Percentiles rank a stretch among this genome's conserved stretches.
Conservation (phyloP, 2,329 filamentous ascomycete species). For the Pyrenochaeta sp. region DNA sequence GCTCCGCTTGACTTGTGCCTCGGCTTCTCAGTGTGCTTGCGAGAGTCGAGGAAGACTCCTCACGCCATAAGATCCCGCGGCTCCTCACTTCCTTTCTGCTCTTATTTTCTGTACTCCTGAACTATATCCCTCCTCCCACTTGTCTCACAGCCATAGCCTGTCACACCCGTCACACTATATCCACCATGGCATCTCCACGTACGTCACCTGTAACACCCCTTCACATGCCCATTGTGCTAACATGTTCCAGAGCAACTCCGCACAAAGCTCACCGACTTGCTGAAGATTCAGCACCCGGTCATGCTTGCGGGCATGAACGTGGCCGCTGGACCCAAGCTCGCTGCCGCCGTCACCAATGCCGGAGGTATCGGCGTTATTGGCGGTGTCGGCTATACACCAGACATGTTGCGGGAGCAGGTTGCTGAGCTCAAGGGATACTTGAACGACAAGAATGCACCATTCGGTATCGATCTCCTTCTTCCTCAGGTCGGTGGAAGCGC, state of each 20-base stretch:
- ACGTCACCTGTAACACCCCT: slow-evolving; percentile 53
- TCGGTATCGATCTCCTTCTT: slow-evolving; percentile 91
- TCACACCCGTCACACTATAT: slow-evolving; percentile 4
- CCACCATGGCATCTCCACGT: slow-evolving; percentile 81
- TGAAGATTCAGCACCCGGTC: slow-evolving; percentile 97
- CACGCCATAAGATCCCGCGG: slow-evolving; percentile 26
- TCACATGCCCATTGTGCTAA: slow-evolving; percentile 36
- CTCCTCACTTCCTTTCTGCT: slow-evolving; percentile 15
- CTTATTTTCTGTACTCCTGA: slow-evolving; percentile 4
- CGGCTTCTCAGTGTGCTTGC: slow-evolving; percentile 28
- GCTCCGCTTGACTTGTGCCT: slow-evolving; percentile 28
- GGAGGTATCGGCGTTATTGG: slow-evolving; percentile 97
- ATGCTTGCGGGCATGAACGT: slow-evolving; percentile 99
- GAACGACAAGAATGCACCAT: slow-evolving; percentile 89
- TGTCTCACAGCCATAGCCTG: neutral
- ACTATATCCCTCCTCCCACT: neutral
- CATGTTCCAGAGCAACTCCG: slow-evolving; percentile 77
- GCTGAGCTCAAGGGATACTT: slow-evolving; percentile 90
- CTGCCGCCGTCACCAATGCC: slow-evolving; percentile 95
- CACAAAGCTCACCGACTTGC: slow-evolving; percentile 91
- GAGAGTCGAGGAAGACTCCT: slow-evolving; percentile 31
- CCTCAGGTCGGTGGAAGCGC: slow-evolving; percentile 95
- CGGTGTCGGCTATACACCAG: slow-evolving; percentile 93
- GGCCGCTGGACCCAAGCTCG: slow-evolving; percentile 93
- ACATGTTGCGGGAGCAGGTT: slow-evolving; percentile 96